These are phyloP conservation scores for Carex pumila DNA, from an alignment of 176 grass and related monocot genomes.

Conservation along the genomic window DNA sequence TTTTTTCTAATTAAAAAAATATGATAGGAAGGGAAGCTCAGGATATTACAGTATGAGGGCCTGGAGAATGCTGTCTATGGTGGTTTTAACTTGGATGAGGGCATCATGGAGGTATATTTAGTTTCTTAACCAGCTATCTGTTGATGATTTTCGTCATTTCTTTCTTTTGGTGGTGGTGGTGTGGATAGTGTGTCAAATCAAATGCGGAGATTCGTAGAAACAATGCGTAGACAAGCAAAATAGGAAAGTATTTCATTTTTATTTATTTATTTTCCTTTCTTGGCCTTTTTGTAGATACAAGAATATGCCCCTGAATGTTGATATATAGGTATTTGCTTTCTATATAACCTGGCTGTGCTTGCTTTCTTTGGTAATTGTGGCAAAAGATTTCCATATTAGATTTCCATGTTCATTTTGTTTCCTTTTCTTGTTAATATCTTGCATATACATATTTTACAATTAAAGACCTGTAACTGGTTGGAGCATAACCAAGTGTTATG, in stretches of 20 bases:
- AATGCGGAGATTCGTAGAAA: background rate
- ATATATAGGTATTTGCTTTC: conserved; percentile 20
- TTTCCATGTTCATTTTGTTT: background rate
- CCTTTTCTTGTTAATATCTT: background rate
- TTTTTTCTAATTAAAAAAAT: background rate
- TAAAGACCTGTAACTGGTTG: background rate
- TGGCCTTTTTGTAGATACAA: conserved; percentile 23
- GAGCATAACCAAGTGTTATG: no score
- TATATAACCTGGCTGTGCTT: background rate
- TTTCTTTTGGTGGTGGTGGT: background rate
- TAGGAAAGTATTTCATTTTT: conserved; percentile 4
- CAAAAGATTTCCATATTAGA: background rate
- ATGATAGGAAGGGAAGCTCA: conserved; percentile 86
- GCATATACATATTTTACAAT: background rate
- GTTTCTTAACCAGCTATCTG: background rate
- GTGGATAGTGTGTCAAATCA: background rate
- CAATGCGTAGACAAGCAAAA: background rate
- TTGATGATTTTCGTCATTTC: background rate
- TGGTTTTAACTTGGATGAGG: conserved; percentile 21
- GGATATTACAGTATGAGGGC: conserved; percentile 82
- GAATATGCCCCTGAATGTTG: conserved; percentile 27
- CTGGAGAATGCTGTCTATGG: conserved; percentile 26
- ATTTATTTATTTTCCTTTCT: background rate
- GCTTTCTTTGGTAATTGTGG: background rate
- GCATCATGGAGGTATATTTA: conserved; percentile 15